These are phyloP conservation scores for Biscogniauxia mediterranea DNA, from an alignment of 2,329 filamentous ascomycete genomes.

Conservation along the genomic window DNA sequence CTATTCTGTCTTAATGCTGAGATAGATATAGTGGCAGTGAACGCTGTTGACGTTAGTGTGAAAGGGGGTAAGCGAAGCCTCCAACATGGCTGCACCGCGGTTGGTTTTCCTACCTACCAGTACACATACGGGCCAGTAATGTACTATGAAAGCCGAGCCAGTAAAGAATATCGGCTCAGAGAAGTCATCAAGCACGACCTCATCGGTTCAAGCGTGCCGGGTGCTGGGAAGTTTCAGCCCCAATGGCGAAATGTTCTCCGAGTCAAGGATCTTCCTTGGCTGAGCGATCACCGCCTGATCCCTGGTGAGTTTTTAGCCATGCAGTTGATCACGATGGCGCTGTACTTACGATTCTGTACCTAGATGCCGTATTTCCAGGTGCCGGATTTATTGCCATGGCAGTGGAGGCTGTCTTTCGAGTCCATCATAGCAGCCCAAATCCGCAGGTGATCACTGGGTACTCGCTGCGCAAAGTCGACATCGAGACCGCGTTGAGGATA, in stretches of 20 bases:
- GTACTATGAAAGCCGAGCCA: conserved; percentile 13
- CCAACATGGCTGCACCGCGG: conserved; percentile 5
- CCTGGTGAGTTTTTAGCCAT: not conserved
- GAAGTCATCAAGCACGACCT: conserved; percentile 7
- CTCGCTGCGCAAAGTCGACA: conserved; percentile 6
- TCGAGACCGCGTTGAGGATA: conserved; percentile 5
- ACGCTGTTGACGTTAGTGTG: conserved; percentile 3
- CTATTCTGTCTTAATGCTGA: conserved; percentile 8
- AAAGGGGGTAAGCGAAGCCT: not conserved
- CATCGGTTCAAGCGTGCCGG: conserved; percentile 7
- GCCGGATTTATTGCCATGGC: conserved; percentile 10
- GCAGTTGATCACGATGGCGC: not conserved
- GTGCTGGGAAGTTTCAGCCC: not conserved
- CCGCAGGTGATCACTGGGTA: not conserved
- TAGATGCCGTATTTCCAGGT: conserved; percentile 5
- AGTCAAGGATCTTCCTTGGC: conserved; percentile 9
- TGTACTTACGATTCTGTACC: not conserved
- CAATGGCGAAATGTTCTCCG: conserved; percentile 15
- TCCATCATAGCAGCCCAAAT: not conserved
- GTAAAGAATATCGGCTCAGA: conserved; percentile 10
- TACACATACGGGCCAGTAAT: conserved; percentile 9
- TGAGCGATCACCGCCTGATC: conserved; percentile 8
- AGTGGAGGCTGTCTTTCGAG: conserved; percentile 2
- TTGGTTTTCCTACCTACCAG: conserved; percentile 13
- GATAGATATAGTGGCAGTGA: conserved; percentile 9